These are phyloP conservation scores for Aspergillus campestris DNA, from an alignment of 495 filamentous ascomycete genomes.

Conservation along the genomic window DNA sequence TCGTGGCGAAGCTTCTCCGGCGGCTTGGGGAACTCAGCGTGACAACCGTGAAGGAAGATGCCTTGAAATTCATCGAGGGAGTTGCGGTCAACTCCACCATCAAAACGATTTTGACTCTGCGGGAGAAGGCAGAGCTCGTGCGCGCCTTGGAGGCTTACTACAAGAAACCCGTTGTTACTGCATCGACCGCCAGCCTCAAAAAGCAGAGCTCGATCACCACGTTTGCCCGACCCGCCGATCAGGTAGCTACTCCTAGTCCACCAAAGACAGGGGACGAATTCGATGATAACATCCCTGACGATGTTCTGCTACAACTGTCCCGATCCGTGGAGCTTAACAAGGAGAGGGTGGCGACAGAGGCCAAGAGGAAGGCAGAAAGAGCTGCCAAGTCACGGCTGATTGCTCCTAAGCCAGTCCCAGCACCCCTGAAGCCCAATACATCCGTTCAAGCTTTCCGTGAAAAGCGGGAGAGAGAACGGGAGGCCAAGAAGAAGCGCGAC, in stretches of 20 bases:
- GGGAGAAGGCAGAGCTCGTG: constrained; percentile 75
- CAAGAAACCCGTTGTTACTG: constrained; percentile 44
- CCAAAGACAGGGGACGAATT: constrained; percentile 35
- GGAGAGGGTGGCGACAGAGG: constrained; percentile 28
- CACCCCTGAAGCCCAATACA: constrained; percentile 30
- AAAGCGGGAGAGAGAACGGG: constrained; percentile 60
- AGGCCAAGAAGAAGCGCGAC: constrained; percentile 65
- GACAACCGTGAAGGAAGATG: constrained; percentile 49
- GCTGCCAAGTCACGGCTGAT: constrained; percentile 29
- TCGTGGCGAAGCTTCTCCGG: constrained; percentile 62
- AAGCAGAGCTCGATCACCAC: constrained; percentile 63
- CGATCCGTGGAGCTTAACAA: constrained; percentile 42
- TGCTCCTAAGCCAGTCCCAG: constrained; percentile 22
- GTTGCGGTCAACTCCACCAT: constrained; percentile 48
- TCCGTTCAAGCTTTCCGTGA: constrained; percentile 50
- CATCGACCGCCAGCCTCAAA: constrained; percentile 40
- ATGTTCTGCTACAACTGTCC: constrained; percentile 36
- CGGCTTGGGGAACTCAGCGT: constrained; percentile 64
- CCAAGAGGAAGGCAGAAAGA: constrained; percentile 27
- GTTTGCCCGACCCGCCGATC: constrained; percentile 41
- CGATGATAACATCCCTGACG: constrained; percentile 33
- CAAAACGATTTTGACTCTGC: constrained; percentile 62
- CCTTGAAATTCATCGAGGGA: constrained; percentile 53
- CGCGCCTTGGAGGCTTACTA: constrained; percentile 71
- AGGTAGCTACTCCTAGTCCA: constrained; percentile 24